These are phyloP conservation scores for Solanum aculeatissimum DNA, from an alignment of 305 asterid genomes.

Conservation along the genomic window DNA sequence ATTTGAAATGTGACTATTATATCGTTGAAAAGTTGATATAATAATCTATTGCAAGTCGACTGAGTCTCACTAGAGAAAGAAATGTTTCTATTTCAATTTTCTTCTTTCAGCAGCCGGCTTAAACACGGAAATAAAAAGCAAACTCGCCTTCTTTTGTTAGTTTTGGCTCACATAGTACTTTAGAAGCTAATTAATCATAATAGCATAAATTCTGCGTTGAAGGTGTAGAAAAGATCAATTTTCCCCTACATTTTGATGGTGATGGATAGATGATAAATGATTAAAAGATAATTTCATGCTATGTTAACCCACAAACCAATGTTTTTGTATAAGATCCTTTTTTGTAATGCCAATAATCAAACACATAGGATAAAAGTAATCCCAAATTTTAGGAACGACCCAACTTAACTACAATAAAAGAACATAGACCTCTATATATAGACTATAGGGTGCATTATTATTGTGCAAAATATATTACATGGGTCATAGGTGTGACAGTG, in stretches of 20 bases:
- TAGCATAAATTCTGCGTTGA: neutral
- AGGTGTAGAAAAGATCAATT: no score
- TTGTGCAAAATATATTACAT: neutral
- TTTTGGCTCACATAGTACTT: neutral
- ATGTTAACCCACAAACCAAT: neutral
- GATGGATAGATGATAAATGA: neutral
- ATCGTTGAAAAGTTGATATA: neutral
- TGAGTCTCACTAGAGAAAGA: neutral
- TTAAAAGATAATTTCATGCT: neutral
- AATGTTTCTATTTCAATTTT: neutral
- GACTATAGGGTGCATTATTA: neutral
- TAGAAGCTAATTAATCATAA: no score
- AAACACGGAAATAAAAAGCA: neutral
- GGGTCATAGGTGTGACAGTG: slow-evolving; percentile 8
- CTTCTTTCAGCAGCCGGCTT: neutral
- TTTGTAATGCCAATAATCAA: neutral
- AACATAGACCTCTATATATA: neutral
- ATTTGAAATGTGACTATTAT: neutral
- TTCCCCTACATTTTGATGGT: neutral
- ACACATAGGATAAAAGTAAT: neutral
- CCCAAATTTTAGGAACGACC: neutral
- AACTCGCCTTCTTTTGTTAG: no score
- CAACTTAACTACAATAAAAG: neutral
- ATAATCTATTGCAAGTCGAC: neutral
- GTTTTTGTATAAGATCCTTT: neutral